A percentile compares a stretch with the other conserved stretches of the same genome.
Evolutionary conservation across 495 filamentous ascomycete species (phyloP).

Genomic region (Diplogelasinospora grovesii): DNA sequence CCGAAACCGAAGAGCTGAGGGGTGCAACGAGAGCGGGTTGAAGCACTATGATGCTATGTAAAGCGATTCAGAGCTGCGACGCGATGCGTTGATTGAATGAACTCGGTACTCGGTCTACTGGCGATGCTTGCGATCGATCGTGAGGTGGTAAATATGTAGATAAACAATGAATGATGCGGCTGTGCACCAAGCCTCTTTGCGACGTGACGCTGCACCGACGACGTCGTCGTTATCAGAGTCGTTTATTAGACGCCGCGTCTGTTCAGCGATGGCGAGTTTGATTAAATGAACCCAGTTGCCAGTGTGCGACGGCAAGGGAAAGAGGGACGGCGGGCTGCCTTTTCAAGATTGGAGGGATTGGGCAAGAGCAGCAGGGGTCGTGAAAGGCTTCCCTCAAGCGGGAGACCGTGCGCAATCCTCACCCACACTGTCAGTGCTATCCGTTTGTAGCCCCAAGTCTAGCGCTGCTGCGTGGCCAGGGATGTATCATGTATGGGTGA

Average conservation of each 20-base stretch:
- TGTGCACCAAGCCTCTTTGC: no score
- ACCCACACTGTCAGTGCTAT: slow-evolving; percentile 11
- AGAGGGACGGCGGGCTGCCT: slow-evolving; percentile 13
- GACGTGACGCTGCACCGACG: no score
- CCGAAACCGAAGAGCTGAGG: no score
- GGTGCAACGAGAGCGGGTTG: no score
- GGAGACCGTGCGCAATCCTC: slow-evolving; percentile 9
- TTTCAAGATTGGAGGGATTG: slow-evolving; percentile 14
- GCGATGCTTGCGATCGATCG: no score
- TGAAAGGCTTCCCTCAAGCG: slow-evolving; percentile 2
- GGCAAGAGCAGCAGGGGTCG: slow-evolving; percentile 14
- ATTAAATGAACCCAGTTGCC: slow-evolving; percentile 12
- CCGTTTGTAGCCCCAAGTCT: no score
- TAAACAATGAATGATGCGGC: background rate
- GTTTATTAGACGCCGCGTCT: slow-evolving; percentile 10
- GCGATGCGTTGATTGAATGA: slow-evolving; percentile 10
- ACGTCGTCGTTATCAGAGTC: no score
- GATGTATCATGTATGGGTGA: no score
- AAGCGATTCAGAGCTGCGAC: slow-evolving; percentile 14
- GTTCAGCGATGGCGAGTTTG: slow-evolving; percentile 9
- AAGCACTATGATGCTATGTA: no score
- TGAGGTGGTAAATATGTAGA: no score
- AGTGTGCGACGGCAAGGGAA: slow-evolving; percentile 15
- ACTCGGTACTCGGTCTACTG: background rate
- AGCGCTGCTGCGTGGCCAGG: no score